Evolutionary conservation across 306 rosid genomes (phyloP), one percentile per base, ranked within the genome.

Genomic region (Vachellia pachyceras): DNA sequence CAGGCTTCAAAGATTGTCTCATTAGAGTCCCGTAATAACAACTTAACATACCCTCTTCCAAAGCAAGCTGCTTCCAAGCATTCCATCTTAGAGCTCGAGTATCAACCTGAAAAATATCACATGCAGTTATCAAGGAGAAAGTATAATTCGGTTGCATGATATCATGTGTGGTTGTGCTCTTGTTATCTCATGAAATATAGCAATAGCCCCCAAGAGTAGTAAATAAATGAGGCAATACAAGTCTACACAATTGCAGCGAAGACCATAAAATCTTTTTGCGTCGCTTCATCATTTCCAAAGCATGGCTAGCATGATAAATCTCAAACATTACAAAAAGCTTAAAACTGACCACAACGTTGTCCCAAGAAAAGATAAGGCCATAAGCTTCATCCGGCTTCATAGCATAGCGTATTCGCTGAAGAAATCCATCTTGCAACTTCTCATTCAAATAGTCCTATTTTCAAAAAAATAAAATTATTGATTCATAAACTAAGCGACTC

Each of bases 361-460:
- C 99, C 89, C 97, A 96, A 63, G 98, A 92, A 87, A 96, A 96
- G 80, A 96, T 87, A 75, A 96, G 97, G 58, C 99, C 99, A 78
- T 96, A 93, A 76, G 97, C 98, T 86, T 96, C 99, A 89, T 96
- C 99, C 0, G 99, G 99, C 87, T 96, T 96, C 97, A 96, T 94
- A 36, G 99, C 92, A 90, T 96, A 96, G 54, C 99, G 98, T 78
- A 96, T 92, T 8, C 98, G 92, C 58, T 92, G 80, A 80, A 96
- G 98, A 86, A 96, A 92, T 49, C 98, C 97, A 77, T 96, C 97
- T 89, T 96, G 99, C 84, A 96, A 87, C 79, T 76, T 93, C 37
- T 96, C 98, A 73, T 96, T 96, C 94, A 96, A 90, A 79, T 89
- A 96, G 79, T 96, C 98, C 99, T 96, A 88, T 82, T 79, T 75